Conservation (phyloP, 2,329 filamentous ascomycete genomes). For the Penicillium polonicum region DNA sequence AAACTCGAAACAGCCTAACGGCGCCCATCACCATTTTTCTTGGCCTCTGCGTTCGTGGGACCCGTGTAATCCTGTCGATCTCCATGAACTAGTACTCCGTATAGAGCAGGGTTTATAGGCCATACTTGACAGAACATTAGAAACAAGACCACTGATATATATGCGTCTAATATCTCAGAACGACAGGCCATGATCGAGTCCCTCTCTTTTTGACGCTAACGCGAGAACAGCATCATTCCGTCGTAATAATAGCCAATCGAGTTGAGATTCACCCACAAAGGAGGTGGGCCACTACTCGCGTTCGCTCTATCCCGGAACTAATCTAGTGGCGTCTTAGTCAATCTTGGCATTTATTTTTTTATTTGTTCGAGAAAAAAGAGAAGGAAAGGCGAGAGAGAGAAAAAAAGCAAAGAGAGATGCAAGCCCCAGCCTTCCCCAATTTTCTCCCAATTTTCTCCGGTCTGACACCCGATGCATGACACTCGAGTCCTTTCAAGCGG, state of each 20-base stretch:
- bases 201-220: slow-evolving; percentile 2
- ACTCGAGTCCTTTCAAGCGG: slow-evolving; percentile 6
- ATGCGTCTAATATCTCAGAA: neutral
- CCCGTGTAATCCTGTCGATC: slow-evolving; percentile 20
- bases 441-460: slow-evolving; percentile 8
- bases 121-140: neutral
- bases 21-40: slow-evolving; percentile 22
- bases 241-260: slow-evolving; percentile 8
- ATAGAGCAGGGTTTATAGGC: neutral
- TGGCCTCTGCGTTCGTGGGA: slow-evolving; percentile 15
- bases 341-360: slow-evolving; percentile 9
- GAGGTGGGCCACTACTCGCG: slow-evolving; percentile 23
- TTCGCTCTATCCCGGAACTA: slow-evolving; percentile 16
- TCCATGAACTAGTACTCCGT: slow-evolving; percentile 7
- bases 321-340: slow-evolving; percentile 15
- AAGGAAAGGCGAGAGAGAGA: neutral
- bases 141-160: neutral
- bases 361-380: neutral
- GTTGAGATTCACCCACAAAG: slow-evolving; percentile 5
- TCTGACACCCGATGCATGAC: slow-evolving; percentile 2
- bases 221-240: neutral
- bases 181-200: neutral
- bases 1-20: slow-evolving; percentile 45
- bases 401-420: neutral
- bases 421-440: neutral